These are phyloP conservation scores for Cytospora piceicola DNA, from an alignment of 2,329 filamentous ascomycete genomes.

Conservation along the genomic window DNA sequence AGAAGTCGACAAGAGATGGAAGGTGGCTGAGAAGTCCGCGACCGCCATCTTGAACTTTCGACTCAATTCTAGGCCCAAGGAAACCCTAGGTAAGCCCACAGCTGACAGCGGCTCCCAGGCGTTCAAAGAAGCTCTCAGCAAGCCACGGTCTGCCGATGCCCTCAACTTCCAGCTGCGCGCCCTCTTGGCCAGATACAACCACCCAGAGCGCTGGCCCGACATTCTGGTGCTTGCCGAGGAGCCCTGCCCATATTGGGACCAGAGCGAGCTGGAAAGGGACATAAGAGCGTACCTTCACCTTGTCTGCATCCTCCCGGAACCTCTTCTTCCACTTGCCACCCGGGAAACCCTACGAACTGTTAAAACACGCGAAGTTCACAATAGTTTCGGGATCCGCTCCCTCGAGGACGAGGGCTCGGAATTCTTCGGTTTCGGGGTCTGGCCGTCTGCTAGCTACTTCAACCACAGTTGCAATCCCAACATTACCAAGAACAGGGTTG, in stretches of 20 bases:
- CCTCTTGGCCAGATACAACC: constrained; percentile 5
- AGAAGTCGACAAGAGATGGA: constrained; percentile 19
- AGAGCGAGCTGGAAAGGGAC: constrained; percentile 20
- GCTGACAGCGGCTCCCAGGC: constrained; percentile 3
- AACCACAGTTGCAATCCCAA: constrained; percentile 28
- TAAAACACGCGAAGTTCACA: constrained; percentile 26
- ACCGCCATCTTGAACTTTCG: constrained; percentile 4
- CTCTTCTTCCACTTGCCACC: constrained; percentile 8
- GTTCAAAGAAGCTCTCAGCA: not conserved
- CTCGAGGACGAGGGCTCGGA: constrained; percentile 28
- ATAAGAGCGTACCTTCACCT: constrained; percentile 25
- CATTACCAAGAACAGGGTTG: constrained; percentile 18
- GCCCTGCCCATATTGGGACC: constrained; percentile 18
- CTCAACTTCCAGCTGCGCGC: constrained; percentile 26
- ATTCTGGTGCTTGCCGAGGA: constrained; percentile 17
- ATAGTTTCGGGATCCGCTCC: constrained; percentile 30
- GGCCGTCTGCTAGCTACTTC: constrained; percentile 28
- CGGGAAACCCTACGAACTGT: constrained; percentile 15
- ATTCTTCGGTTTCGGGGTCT: constrained; percentile 28
- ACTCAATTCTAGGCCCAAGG: not conserved
- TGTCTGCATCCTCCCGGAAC: constrained; percentile 9
- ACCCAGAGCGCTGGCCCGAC: constrained; percentile 10
- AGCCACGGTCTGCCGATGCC: constrained; percentile 10
- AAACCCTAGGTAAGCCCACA: not conserved
- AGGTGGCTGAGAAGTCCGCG: constrained; percentile 5